Conservation (phyloP, 139 green algal genomes). For the Closterium sp. region DNA sequence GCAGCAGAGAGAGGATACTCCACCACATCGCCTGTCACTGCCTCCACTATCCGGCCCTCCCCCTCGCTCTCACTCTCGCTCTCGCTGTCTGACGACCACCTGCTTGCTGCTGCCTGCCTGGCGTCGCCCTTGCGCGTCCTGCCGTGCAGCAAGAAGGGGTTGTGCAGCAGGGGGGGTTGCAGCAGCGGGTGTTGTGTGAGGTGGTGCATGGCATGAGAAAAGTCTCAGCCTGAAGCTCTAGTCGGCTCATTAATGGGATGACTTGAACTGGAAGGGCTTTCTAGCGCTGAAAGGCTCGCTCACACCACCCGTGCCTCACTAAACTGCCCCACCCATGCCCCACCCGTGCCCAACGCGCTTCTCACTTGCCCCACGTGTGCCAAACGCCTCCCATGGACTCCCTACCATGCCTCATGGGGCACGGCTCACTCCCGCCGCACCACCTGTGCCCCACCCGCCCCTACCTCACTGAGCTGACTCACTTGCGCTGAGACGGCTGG, state of each 20-base stretch:
- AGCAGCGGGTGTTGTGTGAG: too few relatives aligned
- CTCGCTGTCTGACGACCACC: not conserved
- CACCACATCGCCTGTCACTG: conserved; percentile 30
- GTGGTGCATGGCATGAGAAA: too few relatives aligned
- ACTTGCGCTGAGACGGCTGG: conserved; percentile 21
- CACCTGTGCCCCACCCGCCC: not conserved
- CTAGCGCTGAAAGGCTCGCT: conserved; percentile 16
- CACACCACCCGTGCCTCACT: too few relatives aligned
- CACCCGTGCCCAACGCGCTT: too few relatives aligned
- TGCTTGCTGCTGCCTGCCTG: not conserved
- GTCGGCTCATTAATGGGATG: too few relatives aligned
- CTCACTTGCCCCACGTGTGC: too few relatives aligned
- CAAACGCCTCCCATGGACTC: too few relatives aligned
- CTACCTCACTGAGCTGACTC: not conserved
- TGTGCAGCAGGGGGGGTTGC: too few relatives aligned
- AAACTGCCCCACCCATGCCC: too few relatives aligned
- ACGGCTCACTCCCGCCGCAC: not conserved
- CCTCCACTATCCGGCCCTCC: not conserved
- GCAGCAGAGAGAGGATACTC: conserved; percentile 41
- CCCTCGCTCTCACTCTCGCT: not conserved
- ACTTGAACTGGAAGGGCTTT: not conserved
- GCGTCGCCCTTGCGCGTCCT: conserved; percentile 33
- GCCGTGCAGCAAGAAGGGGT: not conserved
- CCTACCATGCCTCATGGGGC: conserved; percentile 24
- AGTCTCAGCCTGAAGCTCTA: too few relatives aligned